Evolutionary conservation across 2,329 filamentous ascomycete genomes (phyloP), one percentile per base, ranked within the genome.

Genomic region (Aureobasidium musti): DNA sequence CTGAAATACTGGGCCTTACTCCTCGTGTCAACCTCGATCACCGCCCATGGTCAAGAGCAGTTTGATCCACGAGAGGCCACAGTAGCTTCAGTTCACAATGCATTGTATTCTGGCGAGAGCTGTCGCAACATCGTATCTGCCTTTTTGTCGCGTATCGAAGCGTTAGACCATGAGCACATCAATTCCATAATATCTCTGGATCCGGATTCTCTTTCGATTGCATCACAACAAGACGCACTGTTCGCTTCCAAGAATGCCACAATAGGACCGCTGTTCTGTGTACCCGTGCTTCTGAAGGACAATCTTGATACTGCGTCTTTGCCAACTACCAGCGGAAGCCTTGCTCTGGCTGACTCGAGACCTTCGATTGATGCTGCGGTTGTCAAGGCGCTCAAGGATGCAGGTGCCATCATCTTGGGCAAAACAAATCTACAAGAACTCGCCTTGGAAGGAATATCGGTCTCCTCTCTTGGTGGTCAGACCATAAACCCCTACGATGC

Each of bases 401-500:
- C 75, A 13, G 75, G 74, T 28, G 74, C 75, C 21, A 72, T 77
- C 37, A 71, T 77, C 39, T 68, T 77, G 1, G 75, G 73, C 19
- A 75, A 76, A 52, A 69, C 73, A 4, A 77, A 75, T 54, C 74
- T 89, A 28, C 86, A 89, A 70, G 86, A 89, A 73, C 78, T 89
- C 60, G 87, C 87, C 0, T 77, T 89, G 0, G 86, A 89, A 71
- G 87, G 87, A 0, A 78, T 89, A 45, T 83, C 82, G 1, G 85
- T 87, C 1, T 89, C 86, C 0, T 88, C 85, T 0, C 73, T 87
- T 0, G 86, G 86, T 14, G 87, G 87, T 0, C 87, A 90, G 74
- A 88, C 87, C 0, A 73, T 85, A 68, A 89, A 89, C 73, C 86
- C 87, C 0, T 91, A 91, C 70, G 87, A 91, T 73, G 74, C 78